A percentile compares a stretch with the other conserved stretches of the same genome.
These are phyloP conservation scores for Spizellomyces sp. DNA, from an alignment of 192 early-diverging fungal genomes.

Conservation along the genomic window DNA sequence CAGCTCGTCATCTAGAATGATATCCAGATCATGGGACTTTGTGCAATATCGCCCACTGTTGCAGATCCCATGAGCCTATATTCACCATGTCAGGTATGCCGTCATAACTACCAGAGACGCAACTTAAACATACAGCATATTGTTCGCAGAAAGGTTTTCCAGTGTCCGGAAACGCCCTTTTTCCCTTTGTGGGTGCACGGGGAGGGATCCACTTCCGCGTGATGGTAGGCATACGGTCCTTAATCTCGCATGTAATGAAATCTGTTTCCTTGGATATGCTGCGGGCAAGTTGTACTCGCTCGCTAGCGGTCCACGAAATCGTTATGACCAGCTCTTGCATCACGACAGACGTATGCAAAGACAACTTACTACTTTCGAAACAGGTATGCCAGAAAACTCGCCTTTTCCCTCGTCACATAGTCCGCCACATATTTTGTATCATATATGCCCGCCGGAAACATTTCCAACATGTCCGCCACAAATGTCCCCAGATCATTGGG, in stretches of 20 bases:
- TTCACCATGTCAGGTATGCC: neutral
- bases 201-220: neutral
- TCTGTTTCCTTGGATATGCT: neutral
- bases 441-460: constrained; percentile 85
- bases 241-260: constrained; percentile 27
- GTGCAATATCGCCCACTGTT: constrained; percentile 64
- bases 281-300: constrained; percentile 27
- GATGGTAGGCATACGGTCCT: constrained; percentile 14
- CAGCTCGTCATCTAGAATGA: constrained; percentile 80
- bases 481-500: constrained; percentile 73
- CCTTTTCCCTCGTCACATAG: constrained; percentile 62
- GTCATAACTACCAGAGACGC: constrained; percentile 7
- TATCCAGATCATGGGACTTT: constrained; percentile 81
- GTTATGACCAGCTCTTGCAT: too few relatives aligned
- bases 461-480: constrained; percentile 71
- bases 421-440: constrained; percentile 93
- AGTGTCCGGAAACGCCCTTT: constrained; percentile 24
- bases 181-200: constrained; percentile 1
- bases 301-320: constrained; percentile 9
- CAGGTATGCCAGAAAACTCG: constrained; percentile 72
- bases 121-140: constrained; percentile 73
- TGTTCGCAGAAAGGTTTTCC: constrained; percentile 70
- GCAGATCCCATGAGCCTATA: constrained; percentile 81
- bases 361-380: constrained; percentile 58
- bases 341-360: neutral